Evolutionary conservation across 2,329 filamentous ascomycete genomes (phyloP).

Genomic region (Plenodomus biglobosus): DNA sequence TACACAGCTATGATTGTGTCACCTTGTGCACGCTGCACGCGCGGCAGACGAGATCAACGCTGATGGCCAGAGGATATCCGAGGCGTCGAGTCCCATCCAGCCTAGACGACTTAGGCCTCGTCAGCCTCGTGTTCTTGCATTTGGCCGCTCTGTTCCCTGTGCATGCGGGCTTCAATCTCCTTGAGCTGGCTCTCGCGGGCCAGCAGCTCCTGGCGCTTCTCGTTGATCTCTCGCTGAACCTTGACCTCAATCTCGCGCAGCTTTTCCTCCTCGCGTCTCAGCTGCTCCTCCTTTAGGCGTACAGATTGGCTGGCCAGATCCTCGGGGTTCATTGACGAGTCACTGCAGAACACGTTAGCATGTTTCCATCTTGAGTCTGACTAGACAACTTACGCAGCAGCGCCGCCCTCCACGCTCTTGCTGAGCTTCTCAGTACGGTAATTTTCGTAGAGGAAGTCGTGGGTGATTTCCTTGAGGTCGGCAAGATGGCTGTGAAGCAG

Average conservation of each 20-base stretch:
- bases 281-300: conserved; percentile 98
- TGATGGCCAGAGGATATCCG: conserved; percentile 9
- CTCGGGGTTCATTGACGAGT: conserved; percentile 96
- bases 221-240: conserved; percentile 99
- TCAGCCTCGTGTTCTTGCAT: conserved; percentile 38
- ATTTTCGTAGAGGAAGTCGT: conserved; percentile 99
- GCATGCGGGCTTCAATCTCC: conserved; percentile 98
- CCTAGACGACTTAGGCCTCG: conserved; percentile 27
- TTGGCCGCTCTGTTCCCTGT: conserved; percentile 69
- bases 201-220: conserved; percentile 97
- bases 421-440: conserved; percentile 99
- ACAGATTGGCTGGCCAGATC: conserved; percentile 96
- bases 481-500: conserved; percentile 97
- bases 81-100: conserved; percentile 1
- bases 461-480: conserved; percentile 98
- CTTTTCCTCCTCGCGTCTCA: conserved; percentile 99
- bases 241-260: conserved; percentile 99
- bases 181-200: conserved; percentile 97
- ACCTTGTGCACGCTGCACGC: conserved; percentile 22
- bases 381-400: conserved; percentile 71
- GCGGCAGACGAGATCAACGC: conserved; percentile 13
- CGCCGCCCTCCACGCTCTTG: conserved; percentile 95
- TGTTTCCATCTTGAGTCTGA: background rate
- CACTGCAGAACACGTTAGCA: conserved; percentile 48
- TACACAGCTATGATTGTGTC: conserved; percentile 20